Base-by-base conservation (phyloP, 495 filamentous ascomycete genomes). In the Staphylotrichum longicolle region DNA sequence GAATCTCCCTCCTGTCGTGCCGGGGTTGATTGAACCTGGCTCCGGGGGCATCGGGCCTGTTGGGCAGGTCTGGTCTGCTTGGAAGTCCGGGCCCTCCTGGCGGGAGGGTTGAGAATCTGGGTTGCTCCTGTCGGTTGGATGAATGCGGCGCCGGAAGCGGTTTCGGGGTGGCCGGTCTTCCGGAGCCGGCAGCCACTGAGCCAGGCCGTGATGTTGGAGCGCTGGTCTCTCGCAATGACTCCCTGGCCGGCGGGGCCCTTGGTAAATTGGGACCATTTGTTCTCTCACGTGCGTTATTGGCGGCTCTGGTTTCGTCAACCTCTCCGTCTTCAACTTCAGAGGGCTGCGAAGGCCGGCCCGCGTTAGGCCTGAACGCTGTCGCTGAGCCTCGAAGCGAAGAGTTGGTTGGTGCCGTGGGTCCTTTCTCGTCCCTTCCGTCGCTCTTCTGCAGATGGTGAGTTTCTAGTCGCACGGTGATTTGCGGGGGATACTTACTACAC, bases 311-410 rank as follows among this genome's bases (percentile, higher is more conserved):
- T 73, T 91, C 87, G 66, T 89, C 86, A 39, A 91, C 88, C 66
- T 93, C 89, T 32, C 88, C 89, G 74, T 91, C 89, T 69, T 91
- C 89, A 53, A 87, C 87, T 67, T 92, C 89, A 9, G 70, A 60
- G 50, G 73, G 77, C 11, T 75, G 63, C 47, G 65, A 73, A 46
- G 66, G 62, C 47, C 75, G 64, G 62, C 71, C 47, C 63, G 66
- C 37, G 7, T 67, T 62, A 33, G 78, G 75, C 60, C 76, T 79
- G 67, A 83, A 83, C 47, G 80, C 74, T 11, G 74, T 49, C 33
- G 79, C 82, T n/a, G 72, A 75, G 30, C 74, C 65, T 34, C 72
- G 71, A n/a, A 74, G 76, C 52, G 54, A 61, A 58, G 68, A 72
- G 44, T 56, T 50, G 33, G 64, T 62, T 11, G 67, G 50, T 27